A percentile compares a stretch with the other conserved stretches of the same genome.
phyloP scores from a whole-genome alignment of 768 basidiomycete genomes.

The Boletus patriciae region DNA sequence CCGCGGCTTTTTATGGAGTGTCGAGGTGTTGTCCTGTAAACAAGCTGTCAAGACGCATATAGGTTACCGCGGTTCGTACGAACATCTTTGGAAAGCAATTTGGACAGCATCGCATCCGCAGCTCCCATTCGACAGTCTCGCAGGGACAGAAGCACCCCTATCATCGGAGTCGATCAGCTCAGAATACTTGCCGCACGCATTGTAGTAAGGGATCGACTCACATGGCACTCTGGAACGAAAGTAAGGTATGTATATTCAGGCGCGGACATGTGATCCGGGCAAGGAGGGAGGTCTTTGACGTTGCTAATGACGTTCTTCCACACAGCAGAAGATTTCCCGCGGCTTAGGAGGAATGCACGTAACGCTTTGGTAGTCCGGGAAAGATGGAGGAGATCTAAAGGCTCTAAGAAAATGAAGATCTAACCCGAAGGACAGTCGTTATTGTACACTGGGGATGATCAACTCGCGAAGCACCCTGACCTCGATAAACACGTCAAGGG shows the following conservation, averaged over 20 bases:
- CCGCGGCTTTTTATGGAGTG: no score
- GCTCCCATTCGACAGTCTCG: slow-evolving; percentile 13
- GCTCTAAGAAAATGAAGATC: slow-evolving; percentile 31
- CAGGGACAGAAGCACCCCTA: slow-evolving; percentile 16
- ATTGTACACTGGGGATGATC: not conserved
- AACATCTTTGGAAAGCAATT: slow-evolving; percentile 11
- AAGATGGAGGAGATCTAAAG: slow-evolving; percentile 34
- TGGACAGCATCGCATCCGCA: slow-evolving; percentile 14
- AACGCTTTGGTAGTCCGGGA: slow-evolving; percentile 33
- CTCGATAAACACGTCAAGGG: slow-evolving; percentile 17
- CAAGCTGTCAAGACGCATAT: not conserved
- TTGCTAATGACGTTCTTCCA: slow-evolving; percentile 32
- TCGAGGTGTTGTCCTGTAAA: slow-evolving; percentile 2
- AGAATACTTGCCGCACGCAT: not conserved
- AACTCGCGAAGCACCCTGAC: not conserved
- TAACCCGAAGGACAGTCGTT: not conserved
- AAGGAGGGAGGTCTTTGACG: slow-evolving; percentile 25
- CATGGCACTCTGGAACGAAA: slow-evolving; percentile 33
- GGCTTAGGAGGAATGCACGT: slow-evolving; percentile 28
- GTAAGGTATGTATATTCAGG: slow-evolving; percentile 33
- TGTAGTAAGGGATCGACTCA: slow-evolving; percentile 9
- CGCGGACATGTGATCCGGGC: slow-evolving; percentile 28
- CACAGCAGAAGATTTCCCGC: slow-evolving; percentile 10
- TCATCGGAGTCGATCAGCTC: not conserved
- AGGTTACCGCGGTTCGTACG: not conserved